Evolutionary conservation across 371 early-diverging fungal species (phyloP).

Genomic region (Mortierella sp.): DNA sequence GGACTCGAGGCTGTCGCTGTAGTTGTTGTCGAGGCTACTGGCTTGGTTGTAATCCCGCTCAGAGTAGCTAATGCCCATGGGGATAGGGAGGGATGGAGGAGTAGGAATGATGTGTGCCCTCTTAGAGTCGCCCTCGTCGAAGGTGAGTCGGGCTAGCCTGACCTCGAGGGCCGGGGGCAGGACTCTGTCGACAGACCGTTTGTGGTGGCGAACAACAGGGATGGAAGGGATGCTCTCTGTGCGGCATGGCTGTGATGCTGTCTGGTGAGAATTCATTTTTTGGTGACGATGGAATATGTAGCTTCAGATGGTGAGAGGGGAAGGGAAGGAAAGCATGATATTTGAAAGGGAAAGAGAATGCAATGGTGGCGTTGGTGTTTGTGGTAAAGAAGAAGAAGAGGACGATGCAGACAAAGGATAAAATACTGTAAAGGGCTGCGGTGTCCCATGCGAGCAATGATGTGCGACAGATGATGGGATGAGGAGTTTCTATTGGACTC

Average conservation of each 20-base stretch:
- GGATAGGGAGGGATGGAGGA: constrained; percentile 19
- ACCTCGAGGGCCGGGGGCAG: constrained; percentile 53
- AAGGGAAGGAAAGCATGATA: background rate
- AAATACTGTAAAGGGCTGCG: no score
- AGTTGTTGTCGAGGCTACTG: background rate
- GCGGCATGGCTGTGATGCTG: no score
- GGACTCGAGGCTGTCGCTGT: background rate
- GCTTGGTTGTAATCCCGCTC: background rate
- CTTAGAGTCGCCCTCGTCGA: constrained; percentile 28
- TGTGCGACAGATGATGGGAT: no score
- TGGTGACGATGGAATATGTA: background rate
- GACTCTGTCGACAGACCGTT: constrained; percentile 40
- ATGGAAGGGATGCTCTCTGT: no score
- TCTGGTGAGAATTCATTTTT: background rate
- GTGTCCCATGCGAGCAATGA: no score
- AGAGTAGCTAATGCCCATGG: background rate
- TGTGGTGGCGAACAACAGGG: constrained; percentile 30
- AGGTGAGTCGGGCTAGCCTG: constrained; percentile 34
- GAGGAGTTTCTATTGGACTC: no score
- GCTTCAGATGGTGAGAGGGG: background rate
- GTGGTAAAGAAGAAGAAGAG: no score
- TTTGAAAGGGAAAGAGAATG: background rate
- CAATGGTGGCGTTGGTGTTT: no score
- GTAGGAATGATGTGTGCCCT: constrained; percentile 29
- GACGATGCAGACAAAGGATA: no score